Evolutionary conservation across 805 yeast species (phyloP), one percentile per base, ranked within the genome.

Genomic region (Spathaspora arborariae): DNA sequence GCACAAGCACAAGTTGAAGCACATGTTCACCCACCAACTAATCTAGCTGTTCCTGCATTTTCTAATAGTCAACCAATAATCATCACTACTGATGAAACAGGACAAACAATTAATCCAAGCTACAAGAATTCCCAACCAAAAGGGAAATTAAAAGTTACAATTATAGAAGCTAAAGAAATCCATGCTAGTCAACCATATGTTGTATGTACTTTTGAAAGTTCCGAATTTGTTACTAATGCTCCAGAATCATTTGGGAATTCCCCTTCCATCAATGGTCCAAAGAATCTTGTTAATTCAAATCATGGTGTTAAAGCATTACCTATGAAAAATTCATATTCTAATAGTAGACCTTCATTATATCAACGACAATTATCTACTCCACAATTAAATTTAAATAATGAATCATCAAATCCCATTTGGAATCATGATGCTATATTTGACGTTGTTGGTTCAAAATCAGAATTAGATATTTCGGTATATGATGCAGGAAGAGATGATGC

Each of bases 341-440:
- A 54, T 30, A 57, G 53, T 37, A 56, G 68, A 38, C 73, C 72
- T 2, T 56, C 67, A 4, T 50, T 67, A 46, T 68, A 67, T 53
- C 74, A 70, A 53, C 56, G 72, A 51, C 75, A 68, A 51, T 59
- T 67, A 10, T 64, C 69, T 30, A 59, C 65, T 15, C 68, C 63
- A 46, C 77, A 68, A 46, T 60, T 64, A 44, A 60, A 59, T 33
- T 54, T 65, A 16, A 51, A 54, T 5, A 49, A 49, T 20, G 52
- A 52, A n/a, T 39, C 49, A 5, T 41, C 82, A 13, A 85, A 85
- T 60, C 96, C 97, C 13, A 72, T 78, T 26, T 92, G 97, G 96
- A 86, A 88, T 60, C 96, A 91, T 64, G 89, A 89, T 62, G 92
- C 97, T 11, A 81, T 82, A 10, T 92, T 94, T 61, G 99, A 92